phyloP scores from a whole-genome alignment of 2,329 filamentous ascomycete genomes.

The Geoglossum cookeanum region DNA sequence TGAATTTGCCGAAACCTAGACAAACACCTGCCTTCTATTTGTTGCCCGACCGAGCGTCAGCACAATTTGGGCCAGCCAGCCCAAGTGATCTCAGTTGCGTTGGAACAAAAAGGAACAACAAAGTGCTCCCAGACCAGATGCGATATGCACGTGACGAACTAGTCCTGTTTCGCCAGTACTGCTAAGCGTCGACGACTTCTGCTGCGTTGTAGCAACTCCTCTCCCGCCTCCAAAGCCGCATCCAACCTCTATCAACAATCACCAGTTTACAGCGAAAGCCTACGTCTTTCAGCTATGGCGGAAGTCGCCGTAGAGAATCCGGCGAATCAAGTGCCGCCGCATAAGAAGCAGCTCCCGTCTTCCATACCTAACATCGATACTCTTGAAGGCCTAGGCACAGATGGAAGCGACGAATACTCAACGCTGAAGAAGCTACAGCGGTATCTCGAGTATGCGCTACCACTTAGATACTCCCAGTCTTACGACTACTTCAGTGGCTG shows the following conservation, averaged over 20 bases:
- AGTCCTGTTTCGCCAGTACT: background rate
- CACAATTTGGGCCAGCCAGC: background rate
- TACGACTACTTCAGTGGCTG: background rate
- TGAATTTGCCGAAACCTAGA: background rate
- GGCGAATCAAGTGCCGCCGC: slow-evolving; percentile 50
- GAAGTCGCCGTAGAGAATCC: slow-evolving; percentile 74
- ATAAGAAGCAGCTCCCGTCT: slow-evolving; percentile 62
- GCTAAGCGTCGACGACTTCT: background rate
- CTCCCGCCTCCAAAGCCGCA: background rate
- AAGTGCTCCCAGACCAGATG: background rate
- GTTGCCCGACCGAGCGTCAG: background rate
- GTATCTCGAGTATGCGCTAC: slow-evolving; percentile 60
- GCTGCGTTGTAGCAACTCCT: background rate
- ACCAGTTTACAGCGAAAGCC: background rate
- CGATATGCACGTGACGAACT: slow-evolving; percentile 1
- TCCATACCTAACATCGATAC: slow-evolving; percentile 80
- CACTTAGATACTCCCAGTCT: background rate
- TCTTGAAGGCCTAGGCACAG: slow-evolving; percentile 63
- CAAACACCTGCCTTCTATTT: background rate
- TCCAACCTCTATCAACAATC: background rate
- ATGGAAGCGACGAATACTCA: slow-evolving; percentile 82
- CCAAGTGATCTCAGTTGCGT: background rate
- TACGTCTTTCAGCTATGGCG: slow-evolving; percentile 39
- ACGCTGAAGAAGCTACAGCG: slow-evolving; percentile 91
- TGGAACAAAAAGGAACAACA: background rate